Evolutionary conservation across 768 basidiomycete genomes (phyloP).

Genomic region (Mycena chlorophos): DNA sequence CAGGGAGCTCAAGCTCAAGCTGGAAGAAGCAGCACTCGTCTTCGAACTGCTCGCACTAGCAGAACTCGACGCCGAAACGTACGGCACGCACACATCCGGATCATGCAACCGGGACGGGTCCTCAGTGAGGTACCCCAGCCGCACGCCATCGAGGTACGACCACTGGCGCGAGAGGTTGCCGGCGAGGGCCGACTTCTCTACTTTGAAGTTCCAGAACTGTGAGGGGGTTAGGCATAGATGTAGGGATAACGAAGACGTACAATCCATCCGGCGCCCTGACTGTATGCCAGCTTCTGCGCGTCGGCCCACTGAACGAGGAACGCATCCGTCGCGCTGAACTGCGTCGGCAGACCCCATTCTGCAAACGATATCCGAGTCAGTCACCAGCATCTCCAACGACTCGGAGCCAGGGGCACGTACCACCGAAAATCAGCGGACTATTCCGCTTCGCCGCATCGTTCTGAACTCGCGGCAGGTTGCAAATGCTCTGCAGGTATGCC

Average conservation of each 20-base stretch:
- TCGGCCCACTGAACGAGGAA: constrained; percentile 62
- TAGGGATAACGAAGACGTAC: constrained; percentile 36
- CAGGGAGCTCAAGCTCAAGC: too few species aligned
- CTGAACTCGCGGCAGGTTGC: constrained; percentile 64
- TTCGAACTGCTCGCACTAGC: too few species aligned
- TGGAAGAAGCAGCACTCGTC: too few species aligned
- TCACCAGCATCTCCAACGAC: not conserved
- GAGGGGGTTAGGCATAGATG: not conserved
- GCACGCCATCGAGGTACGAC: constrained; percentile 68
- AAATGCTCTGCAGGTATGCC: constrained; percentile 67
- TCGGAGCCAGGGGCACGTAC: constrained; percentile 7
- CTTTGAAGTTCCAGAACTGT: constrained; percentile 75
- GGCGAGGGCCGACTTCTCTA: constrained; percentile 54
- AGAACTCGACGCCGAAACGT: too few species aligned
- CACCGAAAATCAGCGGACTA: constrained; percentile 53
- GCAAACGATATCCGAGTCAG: not conserved
- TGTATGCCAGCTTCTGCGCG: constrained; percentile 60
- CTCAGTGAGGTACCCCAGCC: constrained; percentile 58
- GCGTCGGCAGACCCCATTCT: constrained; percentile 59
- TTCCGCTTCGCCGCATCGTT: constrained; percentile 45
- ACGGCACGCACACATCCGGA: constrained; percentile 64
- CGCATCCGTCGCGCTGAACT: constrained; percentile 53
- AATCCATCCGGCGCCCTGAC: constrained; percentile 56
- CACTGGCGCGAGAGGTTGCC: constrained; percentile 63
- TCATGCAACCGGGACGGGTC: constrained; percentile 60